A percentile compares a stretch with the other conserved stretches of the same genome.
Evolutionary conservation across 169 alveolate species (phyloP).

Genomic region (Theileria annulata): DNA sequence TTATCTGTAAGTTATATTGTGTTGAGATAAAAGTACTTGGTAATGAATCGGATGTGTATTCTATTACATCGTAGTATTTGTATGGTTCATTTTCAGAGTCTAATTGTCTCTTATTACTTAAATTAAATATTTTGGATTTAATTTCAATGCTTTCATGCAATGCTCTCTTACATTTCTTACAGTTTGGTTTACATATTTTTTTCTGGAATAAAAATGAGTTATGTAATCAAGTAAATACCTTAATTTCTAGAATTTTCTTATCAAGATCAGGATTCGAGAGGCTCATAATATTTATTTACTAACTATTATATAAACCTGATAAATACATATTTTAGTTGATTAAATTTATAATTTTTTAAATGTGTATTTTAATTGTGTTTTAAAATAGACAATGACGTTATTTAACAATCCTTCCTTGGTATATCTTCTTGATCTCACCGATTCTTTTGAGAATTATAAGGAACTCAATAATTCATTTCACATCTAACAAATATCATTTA

Average conservation of each 20-base stretch:
- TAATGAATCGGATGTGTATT: slow-evolving; percentile 22
- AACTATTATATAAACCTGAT: background rate
- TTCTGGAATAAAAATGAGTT: slow-evolving; percentile 20
- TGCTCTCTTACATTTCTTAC: slow-evolving; percentile 44
- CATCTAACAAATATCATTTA: background rate
- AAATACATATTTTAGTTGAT: background rate
- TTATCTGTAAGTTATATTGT: background rate
- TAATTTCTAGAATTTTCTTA: background rate
- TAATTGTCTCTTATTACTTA: slow-evolving; percentile 1
- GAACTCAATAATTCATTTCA: background rate
- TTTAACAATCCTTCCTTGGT: slow-evolving; percentile 3
- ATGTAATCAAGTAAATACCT: background rate
- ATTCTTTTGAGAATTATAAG: background rate
- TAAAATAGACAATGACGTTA: background rate
- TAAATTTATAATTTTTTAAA: background rate
- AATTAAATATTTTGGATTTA: background rate
- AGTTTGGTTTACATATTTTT: slow-evolving; percentile 28
- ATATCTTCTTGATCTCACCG: background rate
- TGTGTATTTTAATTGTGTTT: background rate
- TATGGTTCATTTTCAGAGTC: background rate
- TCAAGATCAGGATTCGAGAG: background rate
- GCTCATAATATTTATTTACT: background rate
- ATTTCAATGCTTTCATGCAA: slow-evolving; percentile 20
- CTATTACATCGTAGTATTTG: slow-evolving; percentile 20
- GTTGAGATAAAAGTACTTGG: slow-evolving; percentile 12